These are phyloP conservation scores for Rugonectria rugulosa DNA, from an alignment of 2,329 filamentous ascomycete species.

Conservation along the genomic window DNA sequence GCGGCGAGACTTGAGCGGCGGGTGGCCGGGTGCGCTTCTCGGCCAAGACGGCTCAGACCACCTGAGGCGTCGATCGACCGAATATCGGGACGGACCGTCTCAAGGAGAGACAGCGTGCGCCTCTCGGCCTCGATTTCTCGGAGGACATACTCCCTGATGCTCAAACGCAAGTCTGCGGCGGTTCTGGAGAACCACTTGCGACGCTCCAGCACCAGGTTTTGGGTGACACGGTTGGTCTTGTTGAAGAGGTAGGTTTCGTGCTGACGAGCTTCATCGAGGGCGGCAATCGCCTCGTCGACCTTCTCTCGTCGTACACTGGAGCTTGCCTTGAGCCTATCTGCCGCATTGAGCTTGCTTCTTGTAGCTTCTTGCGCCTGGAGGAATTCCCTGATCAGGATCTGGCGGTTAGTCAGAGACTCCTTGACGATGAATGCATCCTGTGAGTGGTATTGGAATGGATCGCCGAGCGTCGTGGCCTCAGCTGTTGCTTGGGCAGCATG, in stretches of 20 bases:
- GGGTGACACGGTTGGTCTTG: constrained; percentile 89
- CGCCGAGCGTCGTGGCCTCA: constrained; percentile 92
- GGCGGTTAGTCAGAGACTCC: constrained; percentile 95
- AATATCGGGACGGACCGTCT: constrained; percentile 91
- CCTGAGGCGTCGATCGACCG: constrained; percentile 91
- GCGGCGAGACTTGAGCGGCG: constrained; percentile 81
- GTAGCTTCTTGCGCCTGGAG: constrained; percentile 88
- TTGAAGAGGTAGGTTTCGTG: constrained; percentile 82
- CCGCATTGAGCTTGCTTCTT: constrained; percentile 81
- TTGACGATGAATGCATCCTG: constrained; percentile 98
- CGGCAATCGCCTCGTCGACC: constrained; percentile 94
- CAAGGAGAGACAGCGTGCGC: constrained; percentile 88
- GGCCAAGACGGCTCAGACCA: constrained; percentile 86
- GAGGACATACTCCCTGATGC: constrained; percentile 90
- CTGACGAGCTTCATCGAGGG: constrained; percentile 85
- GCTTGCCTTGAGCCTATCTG: constrained; percentile 86
- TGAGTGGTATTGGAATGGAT: constrained; percentile 93
- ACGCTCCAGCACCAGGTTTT: constrained; percentile 87
- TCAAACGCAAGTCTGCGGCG: constrained; percentile 79
- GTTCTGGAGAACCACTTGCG: constrained; percentile 91
- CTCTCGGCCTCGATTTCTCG: constrained; percentile 96
- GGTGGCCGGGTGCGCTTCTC: constrained; percentile 81
- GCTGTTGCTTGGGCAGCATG: constrained; percentile 96
- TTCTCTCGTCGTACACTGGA: constrained; percentile 91
- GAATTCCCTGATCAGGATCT: constrained; percentile 93